A percentile compares a stretch with the other conserved stretches of the same genome.
Conservation (phyloP, 1,284 basidiomycete species). For the Tausonia pullulans region DNA sequence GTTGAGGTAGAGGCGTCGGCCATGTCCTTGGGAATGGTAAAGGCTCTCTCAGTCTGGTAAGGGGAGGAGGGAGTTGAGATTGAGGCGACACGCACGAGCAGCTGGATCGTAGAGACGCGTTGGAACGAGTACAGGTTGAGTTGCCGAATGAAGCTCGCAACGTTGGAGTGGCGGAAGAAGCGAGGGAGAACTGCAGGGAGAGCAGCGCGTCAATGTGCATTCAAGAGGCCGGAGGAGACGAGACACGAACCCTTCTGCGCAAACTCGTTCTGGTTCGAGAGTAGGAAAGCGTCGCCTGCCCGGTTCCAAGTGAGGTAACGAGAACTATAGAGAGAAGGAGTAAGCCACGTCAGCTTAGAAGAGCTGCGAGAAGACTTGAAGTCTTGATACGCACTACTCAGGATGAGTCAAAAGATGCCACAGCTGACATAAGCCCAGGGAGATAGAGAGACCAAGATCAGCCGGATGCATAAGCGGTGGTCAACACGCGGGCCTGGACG, state of each 20-base stretch:
- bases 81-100: conserved; percentile 13
- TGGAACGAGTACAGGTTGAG: conserved; percentile 20
- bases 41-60: background rate
- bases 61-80: too few relatives aligned
- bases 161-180: conserved; percentile 23
- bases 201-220: background rate
- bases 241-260: background rate
- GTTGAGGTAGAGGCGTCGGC: conserved; percentile 13
- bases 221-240: background rate
- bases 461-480: too few relatives aligned
- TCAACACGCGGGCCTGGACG: background rate
- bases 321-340: background rate
- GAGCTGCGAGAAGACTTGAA: too few relatives aligned
- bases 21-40: conserved; percentile 8
- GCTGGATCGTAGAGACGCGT: conserved; percentile 19
- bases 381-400: background rate
- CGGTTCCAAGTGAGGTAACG: conserved; percentile 20
- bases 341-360: background rate
- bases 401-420: conserved; percentile 11
- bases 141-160: conserved; percentile 20
- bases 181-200: conserved; percentile 16
- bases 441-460: background rate
- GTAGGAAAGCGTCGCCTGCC: conserved; percentile 20
- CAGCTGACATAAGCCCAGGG: background rate
- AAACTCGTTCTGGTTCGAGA: conserved; percentile 19